Conservation (phyloP, 331 rosid species). For the Quercus phellos region DNA sequence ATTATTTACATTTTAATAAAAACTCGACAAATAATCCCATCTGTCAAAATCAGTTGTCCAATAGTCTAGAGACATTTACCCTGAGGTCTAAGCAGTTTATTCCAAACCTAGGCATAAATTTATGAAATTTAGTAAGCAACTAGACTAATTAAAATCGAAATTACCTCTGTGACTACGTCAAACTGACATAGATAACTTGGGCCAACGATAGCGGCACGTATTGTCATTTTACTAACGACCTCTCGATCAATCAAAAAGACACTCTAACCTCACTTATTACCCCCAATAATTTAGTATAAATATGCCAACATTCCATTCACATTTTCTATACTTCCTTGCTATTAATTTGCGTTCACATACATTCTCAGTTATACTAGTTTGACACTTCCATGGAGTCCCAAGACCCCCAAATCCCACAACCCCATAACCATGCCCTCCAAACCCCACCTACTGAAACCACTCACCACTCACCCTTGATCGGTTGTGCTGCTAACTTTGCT, state of each 20-base stretch:
- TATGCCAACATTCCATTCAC: background rate
- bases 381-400: conserved; percentile 35
- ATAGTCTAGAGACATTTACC: too few species aligned
- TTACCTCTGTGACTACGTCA: background rate
- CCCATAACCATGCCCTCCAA: conserved; percentile 24
- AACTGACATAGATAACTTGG: background rate
- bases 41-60: too few species aligned
- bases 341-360: background rate
- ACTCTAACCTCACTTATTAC: background rate
- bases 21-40: too few species aligned
- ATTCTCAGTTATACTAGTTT: background rate
- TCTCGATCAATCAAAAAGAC: background rate
- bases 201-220: background rate
- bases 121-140: too few species aligned
- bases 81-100: too few species aligned
- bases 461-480: background rate
- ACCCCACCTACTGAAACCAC: conserved; percentile 13
- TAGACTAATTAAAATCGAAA: background rate
- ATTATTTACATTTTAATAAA: too few species aligned
- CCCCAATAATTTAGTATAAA: background rate
- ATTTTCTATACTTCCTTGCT: background rate
- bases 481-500: conserved; percentile 21
- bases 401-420: conserved; percentile 8
- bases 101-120: too few species aligned
- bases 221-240: background rate